Evolutionary conservation across 1,284 basidiomycete species (phyloP).

Genomic region (Neolentinus lepideus): DNA sequence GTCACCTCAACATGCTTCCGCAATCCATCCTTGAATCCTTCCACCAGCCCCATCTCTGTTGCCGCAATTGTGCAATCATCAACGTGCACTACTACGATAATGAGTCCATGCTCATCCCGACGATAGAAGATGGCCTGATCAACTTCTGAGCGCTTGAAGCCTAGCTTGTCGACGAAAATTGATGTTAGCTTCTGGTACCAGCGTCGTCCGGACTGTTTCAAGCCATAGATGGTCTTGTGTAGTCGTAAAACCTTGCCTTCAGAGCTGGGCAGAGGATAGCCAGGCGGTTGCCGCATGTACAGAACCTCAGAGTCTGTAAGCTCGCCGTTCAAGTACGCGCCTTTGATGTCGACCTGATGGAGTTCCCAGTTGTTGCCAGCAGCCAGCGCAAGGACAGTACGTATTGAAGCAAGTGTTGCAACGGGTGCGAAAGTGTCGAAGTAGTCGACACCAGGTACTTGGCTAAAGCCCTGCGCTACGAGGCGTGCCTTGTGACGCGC

Average conservation of each 20-base stretch:
- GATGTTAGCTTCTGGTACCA: constrained; percentile 13
- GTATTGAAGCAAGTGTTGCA: constrained; percentile 23
- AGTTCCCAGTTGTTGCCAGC: constrained; percentile 24
- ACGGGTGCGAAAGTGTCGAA: constrained; percentile 33
- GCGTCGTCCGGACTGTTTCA: constrained; percentile 11
- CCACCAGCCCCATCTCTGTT: background rate
- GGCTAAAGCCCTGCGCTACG: constrained; percentile 34
- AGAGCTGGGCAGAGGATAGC: constrained; percentile 12
- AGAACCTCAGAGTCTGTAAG: constrained; percentile 21
- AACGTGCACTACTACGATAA: constrained; percentile 21
- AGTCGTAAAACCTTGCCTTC: constrained; percentile 10
- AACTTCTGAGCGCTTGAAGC: constrained; percentile 11
- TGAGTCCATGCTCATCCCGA: background rate
- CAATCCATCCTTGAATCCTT: constrained; percentile 6
- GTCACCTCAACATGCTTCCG: constrained; percentile 7
- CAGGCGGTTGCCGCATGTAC: constrained; percentile 25
- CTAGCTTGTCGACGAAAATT: constrained; percentile 7
- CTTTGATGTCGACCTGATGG: constrained; percentile 33
- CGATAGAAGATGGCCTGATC: constrained; percentile 15
- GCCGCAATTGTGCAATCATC: constrained; percentile 21
- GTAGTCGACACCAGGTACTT: constrained; percentile 31
- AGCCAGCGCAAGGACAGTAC: constrained; percentile 27
- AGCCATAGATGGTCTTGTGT: constrained; percentile 12
- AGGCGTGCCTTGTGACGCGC: constrained; percentile 27
- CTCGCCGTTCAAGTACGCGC: constrained; percentile 29